phyloP scores from a whole-genome alignment of 2,329 filamentous ascomycete genomes.

The Fusarium kyushuense region DNA sequence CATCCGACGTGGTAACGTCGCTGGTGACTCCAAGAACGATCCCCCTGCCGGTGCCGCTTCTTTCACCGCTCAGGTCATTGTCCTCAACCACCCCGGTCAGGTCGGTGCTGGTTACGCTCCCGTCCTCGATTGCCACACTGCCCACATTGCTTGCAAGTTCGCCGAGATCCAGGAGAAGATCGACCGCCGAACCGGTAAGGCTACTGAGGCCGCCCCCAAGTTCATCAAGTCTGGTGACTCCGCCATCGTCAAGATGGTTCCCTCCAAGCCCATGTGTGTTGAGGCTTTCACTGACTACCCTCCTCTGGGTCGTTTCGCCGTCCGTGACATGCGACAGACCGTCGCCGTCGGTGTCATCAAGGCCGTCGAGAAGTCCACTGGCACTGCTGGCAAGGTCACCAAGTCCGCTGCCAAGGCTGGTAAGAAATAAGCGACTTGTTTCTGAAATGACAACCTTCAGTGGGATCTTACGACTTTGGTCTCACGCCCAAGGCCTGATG shows the following conservation, averaged over 20 bases:
- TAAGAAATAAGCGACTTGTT: conserved; percentile 74
- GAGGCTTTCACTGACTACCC: conserved; percentile 99
- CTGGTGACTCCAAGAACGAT: conserved; percentile 99
- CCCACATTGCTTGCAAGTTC: conserved; percentile 99
- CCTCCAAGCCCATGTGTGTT: conserved; percentile 99
- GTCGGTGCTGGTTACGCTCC: conserved; percentile 99
- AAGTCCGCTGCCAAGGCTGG: conserved; percentile 78
- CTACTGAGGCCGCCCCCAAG: conserved; percentile 91
- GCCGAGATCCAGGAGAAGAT: conserved; percentile 99
- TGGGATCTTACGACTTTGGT: conserved; percentile 46
- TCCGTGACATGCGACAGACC: conserved; percentile 97
- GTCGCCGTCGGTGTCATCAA: conserved; percentile 97
- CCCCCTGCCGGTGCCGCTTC: conserved; percentile 87
- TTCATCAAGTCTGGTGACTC: conserved; percentile 99
- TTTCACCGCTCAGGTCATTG: conserved; percentile 99
- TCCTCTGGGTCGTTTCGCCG: conserved; percentile 99
- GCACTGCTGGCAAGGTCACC: conserved; percentile 73
- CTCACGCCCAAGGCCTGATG: conserved; percentile 50
- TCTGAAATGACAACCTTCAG: conserved; percentile 42
- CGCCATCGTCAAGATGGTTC: conserved; percentile 99
- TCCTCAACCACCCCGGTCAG: conserved; percentile 99
- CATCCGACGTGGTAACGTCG: conserved; percentile 99
- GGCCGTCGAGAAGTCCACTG: conserved; percentile 76
- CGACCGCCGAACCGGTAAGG: conserved; percentile 99
- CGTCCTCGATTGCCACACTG: conserved; percentile 99